phyloP scores from a whole-genome alignment of 129 eudicot genomes.

The Tanacetum coccineum region DNA sequence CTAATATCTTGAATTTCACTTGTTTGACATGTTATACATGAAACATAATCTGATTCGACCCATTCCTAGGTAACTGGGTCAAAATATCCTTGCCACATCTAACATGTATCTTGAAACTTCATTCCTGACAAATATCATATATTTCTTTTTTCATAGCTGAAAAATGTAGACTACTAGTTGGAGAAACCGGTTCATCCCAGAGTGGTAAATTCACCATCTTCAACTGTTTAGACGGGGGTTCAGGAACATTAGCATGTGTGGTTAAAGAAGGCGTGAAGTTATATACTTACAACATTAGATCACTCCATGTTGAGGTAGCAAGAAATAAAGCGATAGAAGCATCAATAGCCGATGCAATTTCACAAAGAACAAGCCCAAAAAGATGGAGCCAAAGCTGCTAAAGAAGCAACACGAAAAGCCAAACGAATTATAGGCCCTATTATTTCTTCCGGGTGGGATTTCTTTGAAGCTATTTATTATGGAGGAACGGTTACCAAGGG shows the following conservation, averaged over 20 bases:
- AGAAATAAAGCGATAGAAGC: conserved; percentile 62
- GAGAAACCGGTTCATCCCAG: conserved; percentile 76
- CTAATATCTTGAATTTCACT: background rate
- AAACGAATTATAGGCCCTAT: conserved; percentile 84
- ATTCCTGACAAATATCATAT: conserved; percentile 6
- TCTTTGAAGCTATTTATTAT: conserved; percentile 79
- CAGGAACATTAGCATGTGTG: conserved; percentile 78
- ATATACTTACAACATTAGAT: conserved; percentile 61
- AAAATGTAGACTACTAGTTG: conserved; percentile 73
- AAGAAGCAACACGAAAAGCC: conserved; percentile 67
- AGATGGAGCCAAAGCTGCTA: conserved; percentile 87
- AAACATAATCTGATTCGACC: background rate
- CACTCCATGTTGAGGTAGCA: conserved; percentile 62
- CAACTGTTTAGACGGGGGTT: conserved; percentile 77
- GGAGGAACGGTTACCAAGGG: conserved; percentile 86
- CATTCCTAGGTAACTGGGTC: background rate
- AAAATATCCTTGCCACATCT: no score
- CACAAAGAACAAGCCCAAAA: conserved; percentile 70
- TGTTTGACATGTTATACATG: background rate
- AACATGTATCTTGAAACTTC: background rate
- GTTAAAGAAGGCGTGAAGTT: conserved; percentile 83
- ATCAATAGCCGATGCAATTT: conserved; percentile 56
- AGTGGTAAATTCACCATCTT: conserved; percentile 74
- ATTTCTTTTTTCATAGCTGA: conserved; percentile 47
- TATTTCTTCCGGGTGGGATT: conserved; percentile 89